Conservation (phyloP, 2,329 filamentous ascomycete species). For the Aspergillus ochraceus region DNA sequence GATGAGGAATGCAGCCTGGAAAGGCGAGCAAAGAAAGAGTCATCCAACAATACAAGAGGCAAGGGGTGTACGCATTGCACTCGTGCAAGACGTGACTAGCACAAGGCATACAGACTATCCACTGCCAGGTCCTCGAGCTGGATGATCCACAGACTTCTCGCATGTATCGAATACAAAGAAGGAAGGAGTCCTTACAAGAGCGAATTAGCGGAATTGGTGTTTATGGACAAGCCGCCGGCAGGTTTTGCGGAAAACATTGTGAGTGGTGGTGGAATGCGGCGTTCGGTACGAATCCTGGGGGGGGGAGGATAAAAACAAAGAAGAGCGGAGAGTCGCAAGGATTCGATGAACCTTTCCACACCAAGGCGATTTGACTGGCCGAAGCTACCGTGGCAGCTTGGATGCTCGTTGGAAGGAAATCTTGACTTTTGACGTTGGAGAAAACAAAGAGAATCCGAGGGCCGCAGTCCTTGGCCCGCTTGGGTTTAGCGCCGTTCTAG, state of each 20-base stretch:
- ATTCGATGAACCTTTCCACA: background rate
- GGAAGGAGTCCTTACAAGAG: constrained; percentile 43
- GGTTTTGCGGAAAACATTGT: constrained; percentile 40
- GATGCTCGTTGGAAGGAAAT: background rate
- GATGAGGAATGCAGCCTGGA: background rate
- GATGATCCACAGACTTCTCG: background rate
- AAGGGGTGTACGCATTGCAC: background rate
- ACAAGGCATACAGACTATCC: background rate
- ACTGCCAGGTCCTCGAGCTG: background rate
- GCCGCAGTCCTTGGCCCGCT: too few relatives aligned
- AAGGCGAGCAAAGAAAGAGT: background rate
- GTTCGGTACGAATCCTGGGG: background rate
- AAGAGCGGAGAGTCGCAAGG: background rate
- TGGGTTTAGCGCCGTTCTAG: constrained; percentile 1
- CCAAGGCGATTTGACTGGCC: background rate
- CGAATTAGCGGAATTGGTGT: constrained; percentile 51
- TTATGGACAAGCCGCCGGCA: constrained; percentile 50
- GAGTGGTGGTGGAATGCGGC: background rate
- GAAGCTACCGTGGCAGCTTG: background rate
- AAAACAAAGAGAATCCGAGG: background rate
- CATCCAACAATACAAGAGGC: background rate
- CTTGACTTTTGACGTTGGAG: too few relatives aligned
- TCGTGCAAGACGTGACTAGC: background rate
- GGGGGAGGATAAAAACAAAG: background rate
- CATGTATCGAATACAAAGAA: background rate